phyloP scores from a whole-genome alignment of 2,329 filamentous ascomycete genomes.

The Penicillium sp. region DNA sequence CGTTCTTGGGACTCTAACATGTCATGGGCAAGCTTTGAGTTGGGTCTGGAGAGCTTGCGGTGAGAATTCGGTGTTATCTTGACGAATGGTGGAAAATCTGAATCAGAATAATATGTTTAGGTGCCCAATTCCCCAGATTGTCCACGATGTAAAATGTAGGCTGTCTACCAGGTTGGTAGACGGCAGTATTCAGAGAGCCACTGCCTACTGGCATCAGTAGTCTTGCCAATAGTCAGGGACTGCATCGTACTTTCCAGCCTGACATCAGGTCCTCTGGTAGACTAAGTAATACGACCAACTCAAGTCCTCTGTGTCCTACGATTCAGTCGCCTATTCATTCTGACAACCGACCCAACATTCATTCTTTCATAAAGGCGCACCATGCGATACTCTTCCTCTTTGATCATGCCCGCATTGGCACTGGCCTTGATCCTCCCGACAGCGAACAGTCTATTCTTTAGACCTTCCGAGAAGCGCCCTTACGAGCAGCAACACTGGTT shows the following conservation, averaged over 20 bases:
- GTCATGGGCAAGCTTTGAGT: not conserved
- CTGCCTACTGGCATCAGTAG: not conserved
- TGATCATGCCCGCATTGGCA: not conserved
- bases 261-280: no score
- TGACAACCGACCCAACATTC: not conserved
- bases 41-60: not conserved
- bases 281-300: not conserved
- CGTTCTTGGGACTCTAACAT: not conserved
- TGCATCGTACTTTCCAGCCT: not conserved
- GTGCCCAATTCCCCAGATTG: not conserved
- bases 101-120: not conserved
- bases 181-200: not conserved
- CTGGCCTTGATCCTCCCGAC: constrained; percentile 7
- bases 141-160: not conserved
- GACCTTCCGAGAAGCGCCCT: constrained; percentile 2
- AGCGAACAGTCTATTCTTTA: constrained; percentile 3
- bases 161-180: not conserved
- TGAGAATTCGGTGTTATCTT: not conserved
- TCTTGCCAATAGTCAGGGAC: not conserved
- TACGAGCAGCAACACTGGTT: constrained; percentile 15
- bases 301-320: not conserved
- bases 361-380: not conserved
- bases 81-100: not conserved
- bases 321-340: not conserved
- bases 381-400: not conserved